Evolutionary conservation across 2,329 filamentous ascomycete genomes (phyloP), one percentile per base, ranked within the genome.

Genomic region (Diaporthe vexans): DNA sequence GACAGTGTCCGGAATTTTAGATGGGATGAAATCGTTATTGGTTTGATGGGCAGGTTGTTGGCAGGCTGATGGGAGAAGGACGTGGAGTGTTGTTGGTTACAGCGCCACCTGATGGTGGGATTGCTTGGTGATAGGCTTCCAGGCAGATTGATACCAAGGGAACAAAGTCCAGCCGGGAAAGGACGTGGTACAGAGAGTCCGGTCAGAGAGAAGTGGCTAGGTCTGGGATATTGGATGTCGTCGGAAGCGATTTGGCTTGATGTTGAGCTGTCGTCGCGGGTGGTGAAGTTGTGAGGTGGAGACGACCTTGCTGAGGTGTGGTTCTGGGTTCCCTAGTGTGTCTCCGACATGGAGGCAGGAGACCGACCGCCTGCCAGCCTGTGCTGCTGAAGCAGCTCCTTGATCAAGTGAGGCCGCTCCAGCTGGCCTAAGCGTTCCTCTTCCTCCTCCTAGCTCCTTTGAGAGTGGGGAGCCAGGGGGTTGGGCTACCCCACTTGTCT

Each of bases 231-330:
- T 40, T 54, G 63, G n/a, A 68, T 68, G 63, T 54, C 52, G 48
- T 40, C 63, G 40, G 24, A 4, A 67, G 63, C 29, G 63, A 54
- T 26, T 37, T 68, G 63, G 17, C 33, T 17, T 33, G 48, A n/a
- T 26, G 63, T 37, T 68, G 63, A 68, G 63, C 48, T 68, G 63
- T 54, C 17, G 63, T 54, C 21, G 48, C 63, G 15, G 63, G 63
- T 54, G 63, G 63, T 54, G 63, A 54, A 54, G 63, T 68, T 68
- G 63, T 54, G 63, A 68, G 63, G 63, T 68, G 63, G 63, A 68
- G 63, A 68, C 52, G 63, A 29, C 63, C 63, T 67, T 68, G 48
- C 63, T 54, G 46, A 21, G 40, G 63, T 40, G 63, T 67, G 43
- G 61, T 67, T 35, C 61, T 52, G 26, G 26, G 61, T 67, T 67